These are phyloP conservation scores for Tetrahymena elliotti DNA, from an alignment of 73 alveolate genomes.

Conservation along the genomic window DNA sequence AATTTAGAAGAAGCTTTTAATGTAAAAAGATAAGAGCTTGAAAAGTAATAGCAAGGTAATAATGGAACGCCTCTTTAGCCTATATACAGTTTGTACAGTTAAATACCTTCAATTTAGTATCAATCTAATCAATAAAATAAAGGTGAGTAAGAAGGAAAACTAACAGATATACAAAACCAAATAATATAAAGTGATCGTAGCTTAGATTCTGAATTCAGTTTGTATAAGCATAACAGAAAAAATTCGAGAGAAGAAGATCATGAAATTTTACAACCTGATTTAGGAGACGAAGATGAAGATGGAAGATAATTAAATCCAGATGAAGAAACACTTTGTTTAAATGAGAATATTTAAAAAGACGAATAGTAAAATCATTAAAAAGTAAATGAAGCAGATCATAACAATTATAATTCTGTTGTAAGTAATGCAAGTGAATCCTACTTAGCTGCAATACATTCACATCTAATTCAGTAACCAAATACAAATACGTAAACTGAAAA, in stretches of 20 bases:
- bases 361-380: neutral
- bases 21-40: neutral
- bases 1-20: neutral
- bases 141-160: neutral
- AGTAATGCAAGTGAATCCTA: neutral
- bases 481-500: neutral
- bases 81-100: neutral
- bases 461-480: neutral
- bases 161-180: neutral
- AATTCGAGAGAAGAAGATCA: neutral
- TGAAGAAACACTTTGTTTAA: neutral
- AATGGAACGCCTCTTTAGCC: neutral
- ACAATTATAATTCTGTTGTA: neutral
- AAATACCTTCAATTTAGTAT: neutral
- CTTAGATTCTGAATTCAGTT: neutral
- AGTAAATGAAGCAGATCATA: neutral
- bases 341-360: neutral
- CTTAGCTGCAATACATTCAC: neutral
- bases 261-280: neutral
- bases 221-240: neutral
- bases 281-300: neutral
- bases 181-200: neutral
- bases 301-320: neutral
- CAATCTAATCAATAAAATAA: neutral
- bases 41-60: neutral